Base-by-base conservation (phyloP, 305 asterid species). In the Coffea humblotiana region DNA sequence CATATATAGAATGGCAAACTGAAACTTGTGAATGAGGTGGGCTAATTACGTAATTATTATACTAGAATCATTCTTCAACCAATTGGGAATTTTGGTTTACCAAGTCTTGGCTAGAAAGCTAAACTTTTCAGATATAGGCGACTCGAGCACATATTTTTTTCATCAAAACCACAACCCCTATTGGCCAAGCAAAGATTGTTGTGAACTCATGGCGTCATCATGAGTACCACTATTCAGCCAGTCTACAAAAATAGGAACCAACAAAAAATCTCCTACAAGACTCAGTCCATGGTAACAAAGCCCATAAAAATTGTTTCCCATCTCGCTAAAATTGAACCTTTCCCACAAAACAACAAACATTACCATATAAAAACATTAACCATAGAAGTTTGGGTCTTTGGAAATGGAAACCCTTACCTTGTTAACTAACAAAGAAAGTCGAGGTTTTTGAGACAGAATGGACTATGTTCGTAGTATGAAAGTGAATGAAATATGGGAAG, bases 191-290 rank as follows among this genome's bases (percentile, higher is more conserved):
- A 74, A 75, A 73, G 48, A 54, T 78, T 56, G 82, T 64, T 56
- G 82, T 64, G 89, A 10, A 79, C 78, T 48, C 89, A 84, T 86
- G 83, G 60, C 80, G 85, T 79, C 81, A 65, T 76, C 79, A 77
- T 74, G 80, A 67, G 19, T 48, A 63, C 21, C 32, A 65, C 54
- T 58, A 37, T 70, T 25, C 74, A 64, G 74, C 60, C n/a, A 68
- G 70, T 52, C 66, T 35, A 25, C 52, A 82, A 71, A 73, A 72
- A 78, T 35, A 19, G 47, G 47, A 79, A 48, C 65, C 78, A 77
- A 82, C 78, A 77, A 82, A 73, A 70, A 72, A 76, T 52, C 47
- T 32, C 68, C 67, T 47, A 40, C 21, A 68, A 66, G 70, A 74
- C 83, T 43, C 29, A n/a, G 69, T 78, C 65, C 74, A 74, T 48